Percentiles rank a stretch among this genome's conserved stretches.
phyloP scores from a whole-genome alignment of 164 flowering plant species.

The Magnolia sinica region DNA sequence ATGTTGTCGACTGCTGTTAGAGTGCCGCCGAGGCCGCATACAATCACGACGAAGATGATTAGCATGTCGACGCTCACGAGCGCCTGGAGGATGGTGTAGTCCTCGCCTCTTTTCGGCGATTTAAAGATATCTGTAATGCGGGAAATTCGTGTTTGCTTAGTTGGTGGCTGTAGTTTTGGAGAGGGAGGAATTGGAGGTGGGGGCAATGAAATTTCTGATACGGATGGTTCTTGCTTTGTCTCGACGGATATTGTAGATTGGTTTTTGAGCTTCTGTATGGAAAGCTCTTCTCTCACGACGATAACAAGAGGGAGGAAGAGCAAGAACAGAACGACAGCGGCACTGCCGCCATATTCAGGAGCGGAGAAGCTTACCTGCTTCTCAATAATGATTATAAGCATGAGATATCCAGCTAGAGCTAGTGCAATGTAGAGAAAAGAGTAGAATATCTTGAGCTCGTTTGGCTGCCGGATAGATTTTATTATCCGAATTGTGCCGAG shows the following conservation, averaged over 20 bases:
- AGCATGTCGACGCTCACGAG: constrained; percentile 57
- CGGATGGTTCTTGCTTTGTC: not conserved
- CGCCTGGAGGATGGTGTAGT: constrained; percentile 60
- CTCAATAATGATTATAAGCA: constrained; percentile 31
- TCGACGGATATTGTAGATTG: not conserved
- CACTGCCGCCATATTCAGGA: constrained; percentile 12
- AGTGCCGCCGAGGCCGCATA: constrained; percentile 56
- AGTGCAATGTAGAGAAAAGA: constrained; percentile 27
- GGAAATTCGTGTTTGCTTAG: not conserved
- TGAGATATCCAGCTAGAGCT: constrained; percentile 30
- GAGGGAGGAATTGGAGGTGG: not conserved
- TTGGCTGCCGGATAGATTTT: constrained; percentile 18
- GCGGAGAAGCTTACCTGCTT: constrained; percentile 18
- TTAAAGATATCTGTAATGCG: constrained; percentile 29
- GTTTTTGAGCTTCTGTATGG: constrained; percentile 9
- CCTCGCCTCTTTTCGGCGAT: constrained; percentile 56
- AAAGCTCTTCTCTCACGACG: constrained; percentile 24
- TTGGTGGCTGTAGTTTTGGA: not conserved
- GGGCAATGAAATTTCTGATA: not conserved
- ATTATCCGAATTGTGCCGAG: constrained; percentile 24
- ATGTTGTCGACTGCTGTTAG: constrained; percentile 64
- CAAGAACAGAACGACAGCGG: constrained; percentile 19
- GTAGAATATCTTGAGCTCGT: constrained; percentile 34
- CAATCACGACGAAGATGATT: constrained; percentile 42
- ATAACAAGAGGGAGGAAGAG: constrained; percentile 25